Percentiles rank a stretch among this genome's conserved stretches.
Conservation (phyloP, 2,329 filamentous ascomycete species). For the Pezicula neosporulosa region DNA sequence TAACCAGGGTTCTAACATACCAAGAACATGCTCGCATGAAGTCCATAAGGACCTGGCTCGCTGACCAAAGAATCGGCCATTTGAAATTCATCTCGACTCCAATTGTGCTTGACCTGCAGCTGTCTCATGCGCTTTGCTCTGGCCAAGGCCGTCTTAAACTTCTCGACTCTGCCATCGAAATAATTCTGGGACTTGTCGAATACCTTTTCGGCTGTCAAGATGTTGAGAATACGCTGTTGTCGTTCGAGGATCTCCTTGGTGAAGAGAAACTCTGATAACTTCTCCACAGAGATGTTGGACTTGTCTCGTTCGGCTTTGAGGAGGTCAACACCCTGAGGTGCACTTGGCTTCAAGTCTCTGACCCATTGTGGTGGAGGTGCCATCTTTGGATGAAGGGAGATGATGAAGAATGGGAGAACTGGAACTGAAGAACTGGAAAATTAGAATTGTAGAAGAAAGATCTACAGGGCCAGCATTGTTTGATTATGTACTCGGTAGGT, state of each 20-base stretch:
- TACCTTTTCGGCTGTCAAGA: constrained; percentile 64
- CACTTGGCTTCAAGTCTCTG: constrained; percentile 60
- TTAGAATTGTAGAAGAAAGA: not conserved
- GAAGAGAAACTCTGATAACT: constrained; percentile 66
- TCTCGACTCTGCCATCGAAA: constrained; percentile 65
- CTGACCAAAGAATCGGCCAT: constrained; percentile 66
- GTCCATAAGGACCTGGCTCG: constrained; percentile 70
- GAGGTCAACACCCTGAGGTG: constrained; percentile 66
- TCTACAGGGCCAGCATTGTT: too few species aligned
- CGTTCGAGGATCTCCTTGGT: constrained; percentile 61
- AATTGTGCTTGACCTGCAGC: constrained; percentile 63
- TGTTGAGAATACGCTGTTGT: constrained; percentile 55
- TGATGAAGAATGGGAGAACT: not conserved
- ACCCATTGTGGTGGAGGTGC: constrained; percentile 51
- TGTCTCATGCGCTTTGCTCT: constrained; percentile 68
- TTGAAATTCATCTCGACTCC: constrained; percentile 60
- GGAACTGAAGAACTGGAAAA: not conserved
- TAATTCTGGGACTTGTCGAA: constrained; percentile 80
- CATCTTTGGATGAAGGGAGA: constrained; percentile 15
- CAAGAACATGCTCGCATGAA: constrained; percentile 69
- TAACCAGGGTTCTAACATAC: constrained; percentile 32
- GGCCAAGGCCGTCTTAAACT: constrained; percentile 66
- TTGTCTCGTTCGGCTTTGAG: constrained; percentile 65
- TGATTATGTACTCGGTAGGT: too few species aligned
- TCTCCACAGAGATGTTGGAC: constrained; percentile 64